Conservation (phyloP, 73 alveolate genomes). For the Stentor roeselii region DNA sequence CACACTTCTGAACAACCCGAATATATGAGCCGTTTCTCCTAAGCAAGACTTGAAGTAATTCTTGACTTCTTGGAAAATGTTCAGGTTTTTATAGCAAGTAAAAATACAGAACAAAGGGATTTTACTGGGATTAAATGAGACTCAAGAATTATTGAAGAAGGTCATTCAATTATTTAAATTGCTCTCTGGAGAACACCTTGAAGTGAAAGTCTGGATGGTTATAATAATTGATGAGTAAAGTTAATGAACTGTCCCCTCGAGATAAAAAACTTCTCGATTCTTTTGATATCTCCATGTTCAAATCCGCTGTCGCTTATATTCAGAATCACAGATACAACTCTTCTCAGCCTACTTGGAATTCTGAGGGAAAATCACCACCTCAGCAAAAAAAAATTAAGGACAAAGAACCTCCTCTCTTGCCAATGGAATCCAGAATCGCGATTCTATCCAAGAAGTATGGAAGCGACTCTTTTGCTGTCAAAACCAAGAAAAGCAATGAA, state of each 20-base stretch:
- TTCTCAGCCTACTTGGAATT: not conserved
- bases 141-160: too few species aligned
- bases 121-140: too few species aligned
- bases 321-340: not conserved
- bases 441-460: not conserved
- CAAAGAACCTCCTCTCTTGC: not conserved
- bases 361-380: not conserved
- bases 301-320: not conserved
- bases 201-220: too few species aligned
- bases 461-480: not conserved
- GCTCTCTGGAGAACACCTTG: too few species aligned
- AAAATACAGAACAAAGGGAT: too few species aligned
- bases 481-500: too few species aligned
- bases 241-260: not conserved
- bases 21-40: too few species aligned
- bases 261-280: not conserved
- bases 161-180: too few species aligned
- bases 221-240: not conserved
- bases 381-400: not conserved
- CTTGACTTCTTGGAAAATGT: too few species aligned
- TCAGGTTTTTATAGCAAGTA: too few species aligned
- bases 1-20: constrained; percentile 27
- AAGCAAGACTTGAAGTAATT: too few species aligned
- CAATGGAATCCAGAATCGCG: not conserved
- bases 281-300: not conserved